phyloP scores from a whole-genome alignment of 2,329 filamentous ascomycete species.

The Pyrenophora teres region DNA sequence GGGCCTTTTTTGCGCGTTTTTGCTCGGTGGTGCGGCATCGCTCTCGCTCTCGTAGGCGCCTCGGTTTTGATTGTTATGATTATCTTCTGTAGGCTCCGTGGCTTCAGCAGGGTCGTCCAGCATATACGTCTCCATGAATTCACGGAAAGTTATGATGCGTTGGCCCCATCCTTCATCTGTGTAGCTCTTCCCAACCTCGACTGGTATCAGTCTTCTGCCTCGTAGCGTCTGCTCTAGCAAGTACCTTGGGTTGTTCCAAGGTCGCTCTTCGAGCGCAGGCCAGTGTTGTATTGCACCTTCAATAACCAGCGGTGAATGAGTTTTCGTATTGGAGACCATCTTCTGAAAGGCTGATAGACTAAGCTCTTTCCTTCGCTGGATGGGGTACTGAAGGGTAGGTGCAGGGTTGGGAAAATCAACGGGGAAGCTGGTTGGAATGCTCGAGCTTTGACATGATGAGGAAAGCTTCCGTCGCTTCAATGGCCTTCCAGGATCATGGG shows the following conservation, averaged over 20 bases:
- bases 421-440: conserved; percentile 25
- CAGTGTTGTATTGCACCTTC: conserved; percentile 68
- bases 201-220: conserved; percentile 79
- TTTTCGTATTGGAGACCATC: conserved; percentile 23
- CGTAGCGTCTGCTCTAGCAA: conserved; percentile 74
- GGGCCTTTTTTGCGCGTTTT: neutral
- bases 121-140: conserved; percentile 71
- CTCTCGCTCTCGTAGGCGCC: too few relatives aligned
- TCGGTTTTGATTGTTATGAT: too few relatives aligned
- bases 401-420: neutral
- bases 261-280: conserved; percentile 72
- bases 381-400: conserved; percentile 24
- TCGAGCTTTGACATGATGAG: neutral
- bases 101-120: conserved; percentile 19
- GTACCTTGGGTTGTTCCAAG: conserved; percentile 77
- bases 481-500: conserved; percentile 11
- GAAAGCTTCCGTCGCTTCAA: conserved; percentile 25
- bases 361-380: conserved; percentile 25
- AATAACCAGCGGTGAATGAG: conserved; percentile 67
- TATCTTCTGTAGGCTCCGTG: neutral
- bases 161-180: conserved; percentile 86
- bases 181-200: conserved; percentile 86
- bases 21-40: neutral
- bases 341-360: conserved; percentile 38
- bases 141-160: conserved; percentile 72